A percentile compares a stretch with the other conserved stretches of the same genome.
These are phyloP conservation scores for Colletotrichum sp. DNA, from an alignment of 2,329 filamentous ascomycete species.

Conservation along the genomic window DNA sequence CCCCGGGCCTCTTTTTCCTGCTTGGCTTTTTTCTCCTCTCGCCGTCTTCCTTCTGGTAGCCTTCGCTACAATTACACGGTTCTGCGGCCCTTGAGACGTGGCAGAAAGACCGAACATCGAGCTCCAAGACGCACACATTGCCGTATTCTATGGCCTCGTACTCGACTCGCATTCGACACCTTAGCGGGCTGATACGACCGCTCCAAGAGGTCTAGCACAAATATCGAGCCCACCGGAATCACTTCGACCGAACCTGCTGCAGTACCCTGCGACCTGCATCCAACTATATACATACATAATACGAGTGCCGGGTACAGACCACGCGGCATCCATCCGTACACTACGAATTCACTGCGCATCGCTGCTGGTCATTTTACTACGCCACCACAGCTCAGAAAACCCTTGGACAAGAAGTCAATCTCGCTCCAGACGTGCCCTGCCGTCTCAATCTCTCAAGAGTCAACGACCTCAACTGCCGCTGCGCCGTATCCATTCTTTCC, in stretches of 20 bases:
- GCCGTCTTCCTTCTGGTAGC: neutral
- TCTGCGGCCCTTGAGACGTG: neutral
- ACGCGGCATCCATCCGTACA: neutral
- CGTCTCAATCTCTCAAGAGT: neutral
- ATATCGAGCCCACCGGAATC: neutral
- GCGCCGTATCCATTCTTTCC: neutral
- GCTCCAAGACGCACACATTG: neutral
- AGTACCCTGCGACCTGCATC: conserved; percentile 6
- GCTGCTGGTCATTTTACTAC: neutral
- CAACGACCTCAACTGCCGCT: neutral
- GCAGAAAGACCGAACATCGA: neutral
- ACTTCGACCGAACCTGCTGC: conserved; percentile 7
- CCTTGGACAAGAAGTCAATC: neutral
- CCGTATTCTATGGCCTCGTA: neutral
- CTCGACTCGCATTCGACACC: neutral
- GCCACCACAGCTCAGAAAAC: neutral
- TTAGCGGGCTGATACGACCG: neutral
- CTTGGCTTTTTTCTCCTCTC: neutral
- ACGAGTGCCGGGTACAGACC: conserved; percentile 5
- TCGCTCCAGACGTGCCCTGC: conserved; percentile 7
- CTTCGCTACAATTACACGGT: neutral
- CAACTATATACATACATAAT: neutral
- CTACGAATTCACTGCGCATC: neutral
- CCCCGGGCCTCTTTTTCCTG: neutral
- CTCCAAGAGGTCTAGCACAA: neutral